Percentiles rank a stretch among this genome's conserved stretches.
These are phyloP conservation scores for Globisporangium yorkense DNA, from an alignment of 352 stramenopile species.

Conservation along the genomic window DNA sequence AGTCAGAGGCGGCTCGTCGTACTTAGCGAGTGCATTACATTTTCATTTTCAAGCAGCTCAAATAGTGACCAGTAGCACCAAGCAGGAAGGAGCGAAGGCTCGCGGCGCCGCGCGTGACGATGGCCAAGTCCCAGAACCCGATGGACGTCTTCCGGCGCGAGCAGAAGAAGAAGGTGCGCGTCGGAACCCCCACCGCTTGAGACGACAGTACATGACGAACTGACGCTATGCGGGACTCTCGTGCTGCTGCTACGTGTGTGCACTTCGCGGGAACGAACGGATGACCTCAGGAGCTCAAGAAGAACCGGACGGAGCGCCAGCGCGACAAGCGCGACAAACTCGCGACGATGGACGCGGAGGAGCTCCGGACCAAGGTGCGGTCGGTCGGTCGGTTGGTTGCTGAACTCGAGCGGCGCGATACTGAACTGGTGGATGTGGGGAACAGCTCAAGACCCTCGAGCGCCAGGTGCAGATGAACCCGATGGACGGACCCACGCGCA, in stretches of 20 bases:
- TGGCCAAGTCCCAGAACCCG: constrained; percentile 61
- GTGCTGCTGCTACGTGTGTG: not conserved
- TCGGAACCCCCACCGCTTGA: not conserved
- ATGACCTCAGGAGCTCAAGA: constrained; percentile 56
- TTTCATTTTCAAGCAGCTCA: no score
- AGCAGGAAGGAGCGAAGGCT: no score
- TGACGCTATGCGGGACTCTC: not conserved
- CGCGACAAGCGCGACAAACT: constrained; percentile 60
- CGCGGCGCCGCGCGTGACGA: constrained; percentile 8
- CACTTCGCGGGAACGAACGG: not conserved
- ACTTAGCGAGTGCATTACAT: no score
- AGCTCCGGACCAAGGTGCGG: constrained; percentile 40
- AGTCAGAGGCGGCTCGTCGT: no score
- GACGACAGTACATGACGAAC: not conserved
- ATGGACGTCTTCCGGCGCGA: constrained; percentile 71
- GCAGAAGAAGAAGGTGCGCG: constrained; percentile 71
- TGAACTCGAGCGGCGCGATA: not conserved
- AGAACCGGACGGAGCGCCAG: constrained; percentile 52
- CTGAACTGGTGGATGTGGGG: not conserved
- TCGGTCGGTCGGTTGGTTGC: not conserved
- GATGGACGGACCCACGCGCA: constrained; percentile 56
- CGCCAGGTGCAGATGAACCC: constrained; percentile 54
- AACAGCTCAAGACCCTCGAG: constrained; percentile 58
- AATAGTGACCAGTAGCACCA: no score
- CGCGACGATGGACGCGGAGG: constrained; percentile 40